phyloP scores from a whole-genome alignment of 148 eudicot species.

The Rhododendron simsii region DNA sequence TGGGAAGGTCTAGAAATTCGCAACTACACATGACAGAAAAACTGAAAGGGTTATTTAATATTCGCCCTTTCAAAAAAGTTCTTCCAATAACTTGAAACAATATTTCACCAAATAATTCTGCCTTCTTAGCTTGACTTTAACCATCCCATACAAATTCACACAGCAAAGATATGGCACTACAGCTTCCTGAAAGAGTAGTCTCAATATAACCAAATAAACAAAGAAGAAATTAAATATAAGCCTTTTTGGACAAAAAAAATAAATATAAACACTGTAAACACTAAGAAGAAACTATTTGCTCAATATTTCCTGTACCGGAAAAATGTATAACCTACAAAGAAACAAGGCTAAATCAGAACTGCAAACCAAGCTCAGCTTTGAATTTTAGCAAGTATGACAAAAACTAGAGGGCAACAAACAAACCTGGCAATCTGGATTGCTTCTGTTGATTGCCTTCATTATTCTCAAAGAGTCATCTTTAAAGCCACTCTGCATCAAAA shows the following conservation, averaged over 20 bases:
- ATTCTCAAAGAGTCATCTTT: slow-evolving; percentile 52
- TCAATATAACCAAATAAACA: background rate
- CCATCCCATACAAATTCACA: background rate
- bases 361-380: background rate
- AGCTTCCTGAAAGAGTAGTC: background rate
- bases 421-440: slow-evolving; percentile 64
- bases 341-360: background rate
- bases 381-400: background rate
- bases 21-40: background rate
- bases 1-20: background rate
- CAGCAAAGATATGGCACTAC: background rate
- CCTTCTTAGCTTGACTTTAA: background rate
- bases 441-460: slow-evolving; percentile 55
- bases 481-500: slow-evolving; percentile 61
- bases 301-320: background rate
- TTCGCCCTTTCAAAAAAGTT: background rate
- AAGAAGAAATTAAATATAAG: too few relatives aligned
- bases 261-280: background rate
- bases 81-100: background rate
- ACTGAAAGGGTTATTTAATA: background rate
- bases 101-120: background rate
- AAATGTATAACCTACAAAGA: background rate
- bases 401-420: slow-evolving; percentile 7
- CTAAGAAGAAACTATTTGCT: background rate
- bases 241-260: background rate